Percentiles rank a stretch among this genome's conserved stretches.
phyloP scores from a whole-genome alignment of 2,329 filamentous ascomycete genomes.

The Penicillium sp. region DNA sequence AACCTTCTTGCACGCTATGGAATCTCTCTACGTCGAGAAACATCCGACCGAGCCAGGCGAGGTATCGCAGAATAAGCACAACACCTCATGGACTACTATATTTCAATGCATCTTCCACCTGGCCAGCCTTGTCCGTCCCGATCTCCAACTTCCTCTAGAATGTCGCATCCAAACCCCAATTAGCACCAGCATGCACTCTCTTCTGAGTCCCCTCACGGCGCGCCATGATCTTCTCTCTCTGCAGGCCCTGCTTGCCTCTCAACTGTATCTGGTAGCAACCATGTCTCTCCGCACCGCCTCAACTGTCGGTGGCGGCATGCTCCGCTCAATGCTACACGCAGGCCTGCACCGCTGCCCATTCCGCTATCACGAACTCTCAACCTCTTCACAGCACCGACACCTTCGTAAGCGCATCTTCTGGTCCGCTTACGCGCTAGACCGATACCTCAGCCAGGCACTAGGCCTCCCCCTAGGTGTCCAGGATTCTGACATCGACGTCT shows the following conservation, averaged over 20 bases:
- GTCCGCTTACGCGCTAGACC: constrained; percentile 48
- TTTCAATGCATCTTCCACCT: constrained; percentile 60
- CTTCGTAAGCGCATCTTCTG: constrained; percentile 50
- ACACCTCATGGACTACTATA: constrained; percentile 42
- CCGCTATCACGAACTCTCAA: constrained; percentile 52
- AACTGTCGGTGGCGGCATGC: constrained; percentile 53
- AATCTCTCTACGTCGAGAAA: constrained; percentile 45
- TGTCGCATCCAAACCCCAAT: constrained; percentile 46
- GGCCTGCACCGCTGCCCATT: constrained; percentile 59
- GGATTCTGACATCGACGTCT: constrained; percentile 51
- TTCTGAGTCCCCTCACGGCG: constrained; percentile 45
- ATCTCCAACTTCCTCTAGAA: constrained; percentile 38
- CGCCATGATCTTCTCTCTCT: constrained; percentile 53
- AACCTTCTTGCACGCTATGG: constrained; percentile 52
- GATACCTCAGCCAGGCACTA: constrained; percentile 48
- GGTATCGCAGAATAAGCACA: constrained; percentile 25
- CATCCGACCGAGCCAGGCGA: constrained; percentile 1
- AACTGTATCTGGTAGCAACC: constrained; percentile 54
- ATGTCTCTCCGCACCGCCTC: constrained; percentile 57
- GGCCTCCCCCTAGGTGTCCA: constrained; percentile 48
- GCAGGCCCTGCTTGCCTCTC: constrained; percentile 55
- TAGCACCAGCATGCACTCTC: constrained; percentile 38
- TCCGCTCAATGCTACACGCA: constrained; percentile 55
- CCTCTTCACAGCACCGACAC: constrained; percentile 43
- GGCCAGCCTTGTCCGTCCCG: constrained; percentile 41